phyloP scores from a whole-genome alignment of 495 filamentous ascomycete genomes.

The Amphirosellinia nigrospora region DNA sequence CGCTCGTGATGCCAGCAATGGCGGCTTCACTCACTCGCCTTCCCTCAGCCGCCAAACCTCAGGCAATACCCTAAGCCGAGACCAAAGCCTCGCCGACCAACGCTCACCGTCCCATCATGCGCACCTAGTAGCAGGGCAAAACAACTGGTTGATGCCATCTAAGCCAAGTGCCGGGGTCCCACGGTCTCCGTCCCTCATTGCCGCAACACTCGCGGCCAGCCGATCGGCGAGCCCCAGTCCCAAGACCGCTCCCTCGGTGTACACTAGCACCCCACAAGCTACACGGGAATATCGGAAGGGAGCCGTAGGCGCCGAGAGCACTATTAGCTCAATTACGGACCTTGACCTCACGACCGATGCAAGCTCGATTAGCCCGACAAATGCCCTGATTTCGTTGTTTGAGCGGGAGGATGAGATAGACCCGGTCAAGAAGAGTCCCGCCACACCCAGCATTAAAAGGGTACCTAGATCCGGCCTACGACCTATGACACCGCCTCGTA shows the following conservation, averaged over 20 bases:
- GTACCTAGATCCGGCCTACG: slow-evolving; percentile 29
- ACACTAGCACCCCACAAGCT: slow-evolving; percentile 20
- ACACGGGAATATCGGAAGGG: slow-evolving; percentile 31
- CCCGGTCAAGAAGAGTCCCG: slow-evolving; percentile 45
- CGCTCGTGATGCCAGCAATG: slow-evolving; percentile 9
- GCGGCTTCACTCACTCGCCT: slow-evolving; percentile 23
- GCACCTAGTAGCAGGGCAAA: slow-evolving; percentile 21
- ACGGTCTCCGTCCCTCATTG: slow-evolving; percentile 59
- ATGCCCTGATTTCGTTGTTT: slow-evolving; percentile 65
- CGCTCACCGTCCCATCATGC: slow-evolving; percentile 23
- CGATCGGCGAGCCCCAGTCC: slow-evolving; percentile 52
- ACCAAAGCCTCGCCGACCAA: slow-evolving; percentile 9
- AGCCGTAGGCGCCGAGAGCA: slow-evolving; percentile 34
- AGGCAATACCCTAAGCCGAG: slow-evolving; percentile 23
- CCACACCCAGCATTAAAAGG: slow-evolving; percentile 29
- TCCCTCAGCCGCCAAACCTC: slow-evolving; percentile 33
- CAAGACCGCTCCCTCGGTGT: slow-evolving; percentile 35
- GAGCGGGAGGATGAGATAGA: slow-evolving; percentile 51
- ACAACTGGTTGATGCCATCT: slow-evolving; percentile 26
- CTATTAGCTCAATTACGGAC: slow-evolving; percentile 35
- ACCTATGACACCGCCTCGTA: slow-evolving; percentile 32
- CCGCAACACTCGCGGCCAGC: slow-evolving; percentile 62
- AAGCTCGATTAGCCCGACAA: slow-evolving; percentile 61
- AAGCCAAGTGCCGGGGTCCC: slow-evolving; percentile 30
- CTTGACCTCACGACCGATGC: slow-evolving; percentile 52